Percentiles rank a stretch among this genome's conserved stretches.
These are phyloP conservation scores for Penicillium sp. DNA, from an alignment of 2,329 filamentous ascomycete species.

Conservation along the genomic window DNA sequence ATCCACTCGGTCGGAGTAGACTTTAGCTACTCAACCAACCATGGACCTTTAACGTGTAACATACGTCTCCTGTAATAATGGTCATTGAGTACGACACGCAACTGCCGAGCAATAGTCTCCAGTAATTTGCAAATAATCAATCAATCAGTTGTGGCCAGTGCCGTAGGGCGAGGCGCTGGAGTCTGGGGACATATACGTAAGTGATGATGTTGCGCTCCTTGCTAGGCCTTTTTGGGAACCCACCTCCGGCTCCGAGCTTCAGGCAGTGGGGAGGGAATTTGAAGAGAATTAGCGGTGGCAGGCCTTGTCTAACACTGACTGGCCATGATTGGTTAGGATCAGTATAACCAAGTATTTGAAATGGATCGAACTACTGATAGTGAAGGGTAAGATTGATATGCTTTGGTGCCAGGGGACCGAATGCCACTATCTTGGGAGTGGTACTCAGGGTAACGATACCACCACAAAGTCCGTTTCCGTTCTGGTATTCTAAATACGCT, in stretches of 20 bases:
- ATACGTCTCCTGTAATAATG: neutral
- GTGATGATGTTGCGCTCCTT: constrained; percentile 24
- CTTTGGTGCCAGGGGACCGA: neutral
- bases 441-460: neutral
- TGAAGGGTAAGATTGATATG: neutral
- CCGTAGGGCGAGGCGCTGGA: neutral
- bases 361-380: neutral
- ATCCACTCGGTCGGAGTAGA: constrained; percentile 13
- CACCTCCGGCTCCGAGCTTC: constrained; percentile 18
- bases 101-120: neutral
- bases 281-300: neutral
- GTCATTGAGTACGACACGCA: neutral
- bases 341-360: neutral
- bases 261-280: constrained; percentile 6
- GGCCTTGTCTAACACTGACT: neutral
- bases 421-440: neutral
- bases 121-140: neutral
- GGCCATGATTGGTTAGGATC: neutral
- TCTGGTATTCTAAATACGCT: constrained; percentile 2
- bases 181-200: constrained; percentile 27
- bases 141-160: neutral
- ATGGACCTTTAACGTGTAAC: neutral
- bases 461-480: neutral
- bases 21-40: constrained; percentile 5
- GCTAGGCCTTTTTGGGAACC: constrained; percentile 17